Evolutionary conservation across 2,329 filamentous ascomycete species (phyloP).

Genomic region (Thielaviopsis populi): DNA sequence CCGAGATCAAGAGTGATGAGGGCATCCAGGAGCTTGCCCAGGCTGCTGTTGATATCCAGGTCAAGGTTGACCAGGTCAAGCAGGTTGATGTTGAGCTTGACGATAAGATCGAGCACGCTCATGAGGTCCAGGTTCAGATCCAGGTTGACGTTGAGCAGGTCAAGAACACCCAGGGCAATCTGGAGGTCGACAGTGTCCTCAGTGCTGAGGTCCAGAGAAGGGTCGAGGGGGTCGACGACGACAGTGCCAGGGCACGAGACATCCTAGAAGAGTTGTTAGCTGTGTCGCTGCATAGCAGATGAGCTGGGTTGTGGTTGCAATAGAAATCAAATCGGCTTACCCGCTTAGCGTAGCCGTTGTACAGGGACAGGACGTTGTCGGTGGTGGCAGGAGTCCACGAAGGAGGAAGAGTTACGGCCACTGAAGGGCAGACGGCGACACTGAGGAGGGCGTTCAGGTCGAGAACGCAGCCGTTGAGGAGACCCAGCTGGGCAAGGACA

Average conservation of each 20-base stretch:
- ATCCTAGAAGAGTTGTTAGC: background rate
- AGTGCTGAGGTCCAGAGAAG: conserved; percentile 1
- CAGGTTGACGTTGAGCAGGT: conserved; percentile 7
- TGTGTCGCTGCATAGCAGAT: background rate
- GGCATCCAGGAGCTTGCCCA: conserved; percentile 10
- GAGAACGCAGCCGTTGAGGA: conserved; percentile 13
- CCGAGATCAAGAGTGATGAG: conserved; percentile 11
- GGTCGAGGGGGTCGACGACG: conserved; percentile 12
- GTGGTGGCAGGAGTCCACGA: background rate
- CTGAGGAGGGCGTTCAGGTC: conserved; percentile 8
- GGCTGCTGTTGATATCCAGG: conserved; percentile 7
- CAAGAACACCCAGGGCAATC: conserved; percentile 11
- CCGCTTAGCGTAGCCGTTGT: conserved; percentile 9
- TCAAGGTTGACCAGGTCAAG: conserved; percentile 14
- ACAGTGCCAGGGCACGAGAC: conserved; percentile 8
- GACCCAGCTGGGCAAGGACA: conserved; percentile 9
- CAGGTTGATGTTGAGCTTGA: conserved; percentile 13
- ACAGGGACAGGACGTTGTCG: background rate
- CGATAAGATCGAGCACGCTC: conserved; percentile 7
- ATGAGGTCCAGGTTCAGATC: conserved; percentile 11
- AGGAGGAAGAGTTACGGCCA: background rate
- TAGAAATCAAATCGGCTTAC: conserved; percentile 11
- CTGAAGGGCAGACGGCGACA: conserved; percentile 2
- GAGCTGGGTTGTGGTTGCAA: background rate
- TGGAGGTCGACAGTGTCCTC: conserved; percentile 9